These are phyloP conservation scores for Globisporangium irregulare DNA, from an alignment of 352 stramenopile species.

Conservation along the genomic window DNA sequence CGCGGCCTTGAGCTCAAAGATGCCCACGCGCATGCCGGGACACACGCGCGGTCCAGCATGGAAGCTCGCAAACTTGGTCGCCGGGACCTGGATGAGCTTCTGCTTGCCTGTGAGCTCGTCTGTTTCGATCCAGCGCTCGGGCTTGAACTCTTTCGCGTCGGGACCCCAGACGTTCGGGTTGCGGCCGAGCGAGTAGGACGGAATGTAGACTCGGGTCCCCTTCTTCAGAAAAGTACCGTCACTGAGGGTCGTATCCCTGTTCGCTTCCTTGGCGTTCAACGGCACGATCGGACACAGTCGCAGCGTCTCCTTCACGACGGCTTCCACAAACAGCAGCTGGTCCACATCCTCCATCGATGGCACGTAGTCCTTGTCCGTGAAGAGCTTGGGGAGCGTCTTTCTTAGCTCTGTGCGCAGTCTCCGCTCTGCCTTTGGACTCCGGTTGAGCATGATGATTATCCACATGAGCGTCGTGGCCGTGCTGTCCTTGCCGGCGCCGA, in stretches of 20 bases:
- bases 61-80: constrained; percentile 38
- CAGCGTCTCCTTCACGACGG: constrained; percentile 59
- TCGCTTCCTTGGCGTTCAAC: constrained; percentile 52
- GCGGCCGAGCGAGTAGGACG: constrained; percentile 45
- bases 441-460: constrained; percentile 41
- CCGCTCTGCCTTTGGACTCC: constrained; percentile 30
- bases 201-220: constrained; percentile 50
- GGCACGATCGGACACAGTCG: constrained; percentile 63
- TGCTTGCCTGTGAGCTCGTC: constrained; percentile 24
- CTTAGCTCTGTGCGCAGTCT: constrained; percentile 29
- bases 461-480: constrained; percentile 47
- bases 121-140: constrained; percentile 56
- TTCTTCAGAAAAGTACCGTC: constrained; percentile 56
- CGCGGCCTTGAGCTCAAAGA: constrained; percentile 52
- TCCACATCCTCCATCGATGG: constrained; percentile 24
- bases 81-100: constrained; percentile 10
- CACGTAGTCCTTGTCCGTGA: neutral
- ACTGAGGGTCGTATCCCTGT: constrained; percentile 50
- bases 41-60: constrained; percentile 39
- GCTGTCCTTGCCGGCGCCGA: constrained; percentile 62
- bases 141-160: constrained; percentile 50
- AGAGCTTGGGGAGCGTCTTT: constrained; percentile 10
- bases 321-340: constrained; percentile 57
- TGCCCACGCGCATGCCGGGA: constrained; percentile 40
- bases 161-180: constrained; percentile 41